Evolutionary conservation across 768 basidiomycete species (phyloP), one percentile per base, ranked within the genome.

Genomic region (Calocybe gangraenosa): DNA sequence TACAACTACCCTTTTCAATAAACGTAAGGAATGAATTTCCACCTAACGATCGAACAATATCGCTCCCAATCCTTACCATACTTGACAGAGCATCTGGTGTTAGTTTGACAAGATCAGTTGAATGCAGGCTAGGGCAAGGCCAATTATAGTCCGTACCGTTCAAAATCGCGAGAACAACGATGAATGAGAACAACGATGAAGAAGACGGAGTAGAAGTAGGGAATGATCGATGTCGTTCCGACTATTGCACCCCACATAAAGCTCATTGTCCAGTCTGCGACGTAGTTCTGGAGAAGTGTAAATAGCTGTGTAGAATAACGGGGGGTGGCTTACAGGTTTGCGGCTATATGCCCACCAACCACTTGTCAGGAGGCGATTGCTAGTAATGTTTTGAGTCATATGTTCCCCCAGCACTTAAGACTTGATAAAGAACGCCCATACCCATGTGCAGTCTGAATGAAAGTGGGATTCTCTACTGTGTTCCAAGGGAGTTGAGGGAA

Each of bases 161-260:
- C 95, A 64, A 98, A 96, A 74, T 99, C 96, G 42, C 96, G 83
- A 0, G 85, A 79, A 56, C 86, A 89, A 28, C 96, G 82, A 59
- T 98, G 96, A 32, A 92, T 74, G 44, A 99, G 81, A 17, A 98
- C 94, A 36, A 78, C 78, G 58, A 95, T 84, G 74, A 98, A 98
- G 78, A 98, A 99, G 40, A 92, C 74, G 10, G 92, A 92, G 68
- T 98, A 98, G 69, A 91, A 99, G 70, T 94, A 94, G 0, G 93
- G 93, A 60, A 98, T 95, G 39, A 85, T 76, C 22, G 84, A 83
- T 13, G 82, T 75, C 3, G 77, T 68, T 19, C 90, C 88, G 39
- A 89, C 79, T 61, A 84, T 68, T 37, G 82, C 81, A 44, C 90
- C 91, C 91, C 91, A 92, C 37, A 78, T 84, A 52, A 92, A 74